Evolutionary conservation across 768 basidiomycete genomes (phyloP).

Genomic region (Pleurotus sapidus): DNA sequence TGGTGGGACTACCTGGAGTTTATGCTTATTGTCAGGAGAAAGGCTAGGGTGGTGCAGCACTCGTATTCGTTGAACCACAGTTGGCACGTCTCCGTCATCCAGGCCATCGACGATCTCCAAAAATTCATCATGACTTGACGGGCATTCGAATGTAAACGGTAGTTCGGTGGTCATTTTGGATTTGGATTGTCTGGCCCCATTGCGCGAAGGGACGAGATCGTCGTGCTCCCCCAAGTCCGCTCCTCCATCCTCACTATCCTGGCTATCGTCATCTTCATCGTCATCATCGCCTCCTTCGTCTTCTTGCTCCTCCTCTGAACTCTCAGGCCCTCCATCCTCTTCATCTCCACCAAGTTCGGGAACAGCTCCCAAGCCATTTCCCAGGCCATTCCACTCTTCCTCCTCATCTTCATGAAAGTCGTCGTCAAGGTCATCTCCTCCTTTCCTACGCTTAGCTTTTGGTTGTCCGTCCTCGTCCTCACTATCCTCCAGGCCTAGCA

Average conservation of each 20-base stretch:
- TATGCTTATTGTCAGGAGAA: slow-evolving; percentile 88
- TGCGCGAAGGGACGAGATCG: slow-evolving; percentile 32
- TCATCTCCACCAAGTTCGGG: slow-evolving; percentile 32
- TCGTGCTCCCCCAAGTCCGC: slow-evolving; percentile 43
- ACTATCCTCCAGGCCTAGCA: slow-evolving; percentile 77
- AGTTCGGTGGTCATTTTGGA: slow-evolving; percentile 47
- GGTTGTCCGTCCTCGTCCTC: slow-evolving; percentile 54
- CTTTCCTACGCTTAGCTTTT: slow-evolving; percentile 57
- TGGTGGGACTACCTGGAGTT: slow-evolving; percentile 67
- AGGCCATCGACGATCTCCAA: slow-evolving; percentile 76
- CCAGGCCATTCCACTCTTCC: slow-evolving; percentile 39
- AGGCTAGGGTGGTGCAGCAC: slow-evolving; percentile 90
- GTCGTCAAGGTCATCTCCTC: slow-evolving; percentile 90
- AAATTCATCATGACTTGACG: slow-evolving; percentile 83
- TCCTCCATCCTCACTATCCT: slow-evolving; percentile 26
- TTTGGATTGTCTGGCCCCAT: slow-evolving; percentile 24
- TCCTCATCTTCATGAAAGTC: slow-evolving; percentile 60
- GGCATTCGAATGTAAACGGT: slow-evolving; percentile 93
- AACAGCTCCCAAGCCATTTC: slow-evolving; percentile 35
- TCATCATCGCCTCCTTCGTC: slow-evolving; percentile 33
- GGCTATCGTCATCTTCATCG: slow-evolving; percentile 28
- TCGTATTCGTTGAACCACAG: slow-evolving; percentile 87
- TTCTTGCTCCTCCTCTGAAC: slow-evolving; percentile 41
- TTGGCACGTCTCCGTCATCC: slow-evolving; percentile 69
- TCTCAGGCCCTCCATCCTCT: slow-evolving; percentile 32